Evolutionary conservation across 129 eudicot genomes (phyloP).

Genomic region (Artemisia annua): DNA sequence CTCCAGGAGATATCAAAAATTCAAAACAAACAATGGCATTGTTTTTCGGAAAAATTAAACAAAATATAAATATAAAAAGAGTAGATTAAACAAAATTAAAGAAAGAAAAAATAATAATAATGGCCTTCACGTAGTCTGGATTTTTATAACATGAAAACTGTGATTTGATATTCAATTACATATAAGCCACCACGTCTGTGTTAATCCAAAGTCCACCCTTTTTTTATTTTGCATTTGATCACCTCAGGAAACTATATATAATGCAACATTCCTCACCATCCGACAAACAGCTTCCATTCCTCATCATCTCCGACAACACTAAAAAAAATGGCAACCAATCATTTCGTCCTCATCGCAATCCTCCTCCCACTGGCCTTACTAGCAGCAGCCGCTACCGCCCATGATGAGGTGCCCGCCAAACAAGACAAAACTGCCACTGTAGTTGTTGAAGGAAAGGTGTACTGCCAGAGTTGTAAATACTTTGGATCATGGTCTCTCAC

Average conservation of each 20-base stretch:
- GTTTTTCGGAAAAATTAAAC: not conserved
- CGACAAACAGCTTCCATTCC: conserved; percentile 17
- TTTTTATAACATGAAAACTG: not conserved
- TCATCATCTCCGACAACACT: conserved; percentile 3
- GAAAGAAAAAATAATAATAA: not conserved
- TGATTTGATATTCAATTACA: not conserved
- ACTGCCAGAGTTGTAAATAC: conserved; percentile 80
- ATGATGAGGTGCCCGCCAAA: conserved; percentile 35
- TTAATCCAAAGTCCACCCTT: conserved; percentile 12
- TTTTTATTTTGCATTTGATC: not conserved
- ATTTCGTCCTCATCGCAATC: conserved; percentile 35
- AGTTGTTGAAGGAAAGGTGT: conserved; percentile 77
- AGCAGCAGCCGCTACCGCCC: conserved; percentile 43
- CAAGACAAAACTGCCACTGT: conserved; percentile 49
- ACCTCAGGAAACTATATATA: conserved; percentile 37
- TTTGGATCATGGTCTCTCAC: conserved; percentile 71
- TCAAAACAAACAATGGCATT: too few relatives aligned
- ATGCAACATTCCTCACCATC: conserved; percentile 12
- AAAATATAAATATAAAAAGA: not conserved
- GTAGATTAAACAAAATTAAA: not conserved
- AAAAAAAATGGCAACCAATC: conserved; percentile 53
- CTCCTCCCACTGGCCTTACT: conserved; percentile 41
- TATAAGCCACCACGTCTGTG: conserved; percentile 53
- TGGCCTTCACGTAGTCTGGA: conserved; percentile 33
- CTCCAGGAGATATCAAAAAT: not conserved